phyloP scores from a whole-genome alignment of 345 rosid species.

The Camelina laxa region DNA sequence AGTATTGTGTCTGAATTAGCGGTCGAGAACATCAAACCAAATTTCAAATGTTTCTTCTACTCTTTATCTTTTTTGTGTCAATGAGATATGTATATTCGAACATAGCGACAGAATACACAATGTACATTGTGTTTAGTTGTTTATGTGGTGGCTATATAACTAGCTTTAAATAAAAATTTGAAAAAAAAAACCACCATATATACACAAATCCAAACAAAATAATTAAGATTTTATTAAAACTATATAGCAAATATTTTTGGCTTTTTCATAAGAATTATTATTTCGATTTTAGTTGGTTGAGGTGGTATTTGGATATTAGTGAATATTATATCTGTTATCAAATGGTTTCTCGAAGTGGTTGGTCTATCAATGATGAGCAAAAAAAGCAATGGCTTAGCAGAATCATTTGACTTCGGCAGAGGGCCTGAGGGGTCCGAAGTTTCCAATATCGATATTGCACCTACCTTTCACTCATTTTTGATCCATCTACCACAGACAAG shows the following conservation, averaged over 20 bases:
- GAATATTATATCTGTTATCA: not conserved
- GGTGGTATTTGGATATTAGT: conserved; percentile 3
- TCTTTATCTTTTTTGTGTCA: not conserved
- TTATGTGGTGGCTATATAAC: not conserved
- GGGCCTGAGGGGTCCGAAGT: conserved; percentile 34
- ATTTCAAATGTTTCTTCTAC: not conserved
- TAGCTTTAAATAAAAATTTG: not conserved
- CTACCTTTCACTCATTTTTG: conserved; percentile 23
- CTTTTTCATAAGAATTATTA: not conserved
- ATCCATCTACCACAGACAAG: conserved; percentile 40
- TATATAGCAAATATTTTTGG: not conserved
- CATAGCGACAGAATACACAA: not conserved
- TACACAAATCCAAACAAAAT: not conserved
- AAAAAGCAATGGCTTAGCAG: conserved; percentile 30
- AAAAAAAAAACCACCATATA: not conserved
- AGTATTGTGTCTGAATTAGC: not conserved
- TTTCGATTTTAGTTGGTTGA: conserved; percentile 1
- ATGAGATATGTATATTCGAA: not conserved
- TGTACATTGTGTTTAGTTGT: not conserved
- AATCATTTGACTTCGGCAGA: conserved; percentile 31
- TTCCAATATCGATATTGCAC: conserved; percentile 33
- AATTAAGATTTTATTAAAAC: not conserved
- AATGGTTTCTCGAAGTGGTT: conserved; percentile 26
- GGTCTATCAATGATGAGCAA: conserved; percentile 19
- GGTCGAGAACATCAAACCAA: not conserved